These are phyloP conservation scores for Petrea volubilis DNA, from an alignment of 257 asterid species.

Conservation along the genomic window DNA sequence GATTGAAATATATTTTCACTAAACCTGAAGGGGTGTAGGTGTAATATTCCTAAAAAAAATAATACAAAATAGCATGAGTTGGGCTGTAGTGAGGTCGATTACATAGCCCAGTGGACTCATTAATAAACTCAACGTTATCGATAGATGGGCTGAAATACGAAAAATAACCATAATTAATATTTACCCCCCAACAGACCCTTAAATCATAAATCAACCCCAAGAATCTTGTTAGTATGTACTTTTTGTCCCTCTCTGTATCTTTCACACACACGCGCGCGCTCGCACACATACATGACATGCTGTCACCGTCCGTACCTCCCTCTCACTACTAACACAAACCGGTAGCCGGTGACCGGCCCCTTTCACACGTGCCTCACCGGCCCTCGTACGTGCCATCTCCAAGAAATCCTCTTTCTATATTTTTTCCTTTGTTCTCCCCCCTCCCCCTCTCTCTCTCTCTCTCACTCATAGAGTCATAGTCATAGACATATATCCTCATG, in stretches of 20 bases:
- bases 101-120: too few species aligned
- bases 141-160: too few species aligned
- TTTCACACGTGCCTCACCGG: conserved; percentile 28
- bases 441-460: background rate
- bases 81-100: too few species aligned
- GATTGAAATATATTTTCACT: too few species aligned
- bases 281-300: conserved; percentile 21
- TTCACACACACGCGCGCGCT: background rate
- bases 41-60: too few species aligned
- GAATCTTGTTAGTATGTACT: background rate
- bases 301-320: conserved; percentile 36
- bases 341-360: conserved; percentile 6
- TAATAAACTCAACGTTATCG: too few species aligned
- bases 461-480: too few species aligned
- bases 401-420: background rate
- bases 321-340: conserved; percentile 12
- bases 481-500: conserved; percentile 29
- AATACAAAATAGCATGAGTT: too few species aligned
- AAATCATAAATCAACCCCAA: conserved; percentile 1
- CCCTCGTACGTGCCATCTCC: conserved; percentile 33
- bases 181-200: background rate
- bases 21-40: too few species aligned
- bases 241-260: conserved; percentile 2
- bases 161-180: too few species aligned
- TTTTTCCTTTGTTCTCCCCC: conserved; percentile 6